Evolutionary conservation across 805 yeast genomes (phyloP), one percentile per base, ranked within the genome.

Genomic region (Nakazawaea sp.): DNA sequence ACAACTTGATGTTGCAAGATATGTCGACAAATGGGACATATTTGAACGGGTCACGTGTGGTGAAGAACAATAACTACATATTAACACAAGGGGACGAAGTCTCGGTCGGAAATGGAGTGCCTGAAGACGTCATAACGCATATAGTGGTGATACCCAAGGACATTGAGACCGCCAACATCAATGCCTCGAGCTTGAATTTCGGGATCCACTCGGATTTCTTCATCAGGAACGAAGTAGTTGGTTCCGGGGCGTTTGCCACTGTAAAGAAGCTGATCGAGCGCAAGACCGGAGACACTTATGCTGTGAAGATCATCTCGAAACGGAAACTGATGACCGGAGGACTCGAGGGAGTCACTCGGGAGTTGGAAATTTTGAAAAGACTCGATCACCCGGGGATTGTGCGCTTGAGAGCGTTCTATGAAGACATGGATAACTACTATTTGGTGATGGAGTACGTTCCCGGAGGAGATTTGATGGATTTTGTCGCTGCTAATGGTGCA

Each of bases 381-480:
- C 60, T 92, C 33, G 71, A 85, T 48, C 96, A 90, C 58, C 86
- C 92, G 2, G 79, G 89, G 40, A 84, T 92, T 21, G 97, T 89
- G 11, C 66, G 76, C 32, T 65, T 92, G 35, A 78, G 83, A 52
- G 92, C 88, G 4, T 85, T 83, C 50, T 88, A 78, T 53, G 96
- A 89, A 53, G 97, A 90, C 53, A 62, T 67, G 4, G 84, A 81
- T 41, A 75, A 72, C 50, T 85, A 85, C 56, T 90, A 86, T 55
- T 65, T 92, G 45, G 90, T 92, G 6, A 90, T 92, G 97, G 98
- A 92, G 53, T 84, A 80, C 50, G 94, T 92, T 19, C 81, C 94
- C 2, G 97, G 97, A 12, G 99, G 98, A 18, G 99, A 92, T 57
- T 64, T 92, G 36, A 92, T 92, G 98, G 98, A 92, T 62, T 89